Evolutionary conservation across 805 yeast genomes (phyloP), one percentile per base, ranked within the genome.

Genomic region (Candida awuae): DNA sequence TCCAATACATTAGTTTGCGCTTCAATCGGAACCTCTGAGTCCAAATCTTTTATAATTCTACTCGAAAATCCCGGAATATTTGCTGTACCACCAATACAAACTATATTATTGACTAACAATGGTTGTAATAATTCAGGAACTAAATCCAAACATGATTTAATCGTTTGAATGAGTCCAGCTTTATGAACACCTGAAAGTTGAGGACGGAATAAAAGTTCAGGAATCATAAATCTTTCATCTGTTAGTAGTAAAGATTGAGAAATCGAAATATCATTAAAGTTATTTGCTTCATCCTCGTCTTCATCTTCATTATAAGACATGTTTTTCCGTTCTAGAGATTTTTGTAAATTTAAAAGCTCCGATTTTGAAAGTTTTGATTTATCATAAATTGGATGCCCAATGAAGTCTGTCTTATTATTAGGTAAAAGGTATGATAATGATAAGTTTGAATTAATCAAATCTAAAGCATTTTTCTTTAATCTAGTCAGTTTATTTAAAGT

Each of bases 121-220:
- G 95, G 94, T 36, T 84, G 63, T 3, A 80, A 55, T 4, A 81
- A 70, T 45, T 77, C 86, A 0, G 97, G 96, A 25, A 84, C 70
- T 13, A 77, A 64, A 52, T 72, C 67, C 5, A 92, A 66, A 21
- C 84, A 66, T 43, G 84, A 86, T 31, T 80, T 73, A 2, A 85
- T 73, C 0, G 82, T 67, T 43, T 77, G 82, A 0, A 81, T 71
- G 16, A 94, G 59, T 12, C 96, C 97, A 0, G 90, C 77, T 49
- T 87, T 80, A 47, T 79, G 73, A 23, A 90, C 65, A 12, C 84
- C 86, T 1, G 84, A 70, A 39, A 84, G 77, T 44, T 78, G 84
- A 0, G 99, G 98, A 49, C 81, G 87, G 58, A 85, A 88, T 26
- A 84, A 65, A 1, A 84, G 67, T 54, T 92, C 99, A 0, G 97